Conservation (phyloP, 306 rosid genomes). For the Senna siamea region DNA sequence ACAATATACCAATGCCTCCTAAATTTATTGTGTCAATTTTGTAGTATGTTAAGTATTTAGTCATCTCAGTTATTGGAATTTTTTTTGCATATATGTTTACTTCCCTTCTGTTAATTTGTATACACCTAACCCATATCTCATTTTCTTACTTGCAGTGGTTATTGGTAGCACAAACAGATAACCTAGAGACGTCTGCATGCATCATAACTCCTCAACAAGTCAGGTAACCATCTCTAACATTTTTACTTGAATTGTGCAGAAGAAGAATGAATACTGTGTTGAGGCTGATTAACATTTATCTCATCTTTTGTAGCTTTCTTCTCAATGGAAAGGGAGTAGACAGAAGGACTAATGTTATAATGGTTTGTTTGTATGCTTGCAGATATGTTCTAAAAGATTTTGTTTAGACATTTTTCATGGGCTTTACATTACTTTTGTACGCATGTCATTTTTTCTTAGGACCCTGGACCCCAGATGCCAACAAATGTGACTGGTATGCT, state of each 20-base stretch:
- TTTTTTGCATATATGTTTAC: background rate
- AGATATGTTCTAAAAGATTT: slow-evolving; percentile 21
- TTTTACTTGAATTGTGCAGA: slow-evolving; percentile 11
- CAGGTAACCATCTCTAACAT: slow-evolving; percentile 57
- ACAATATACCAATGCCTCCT: too few relatives aligned
- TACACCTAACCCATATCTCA: slow-evolving; percentile 10
- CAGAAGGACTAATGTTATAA: slow-evolving; percentile 52
- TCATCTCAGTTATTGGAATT: slow-evolving; percentile 21
- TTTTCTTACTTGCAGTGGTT: slow-evolving; percentile 61
- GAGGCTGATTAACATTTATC: slow-evolving; percentile 43
- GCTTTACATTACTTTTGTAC: slow-evolving; percentile 34
- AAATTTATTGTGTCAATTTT: background rate
- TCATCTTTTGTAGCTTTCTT: slow-evolving; percentile 69
- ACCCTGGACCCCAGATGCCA: slow-evolving; percentile 90
- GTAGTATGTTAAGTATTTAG: background rate
- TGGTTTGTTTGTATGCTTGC: slow-evolving; percentile 61
- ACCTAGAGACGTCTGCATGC: slow-evolving; percentile 78
- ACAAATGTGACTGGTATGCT: slow-evolving; percentile 67
- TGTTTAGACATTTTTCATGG: slow-evolving; percentile 30
- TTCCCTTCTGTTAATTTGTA: slow-evolving; percentile 14
- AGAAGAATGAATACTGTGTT: slow-evolving; percentile 20
- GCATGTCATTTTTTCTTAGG: slow-evolving; percentile 53
- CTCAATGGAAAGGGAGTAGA: slow-evolving; percentile 82
- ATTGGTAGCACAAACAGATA: slow-evolving; percentile 82
- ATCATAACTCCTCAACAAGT: slow-evolving; percentile 86